phyloP scores from a whole-genome alignment of 345 rosid species.

The Physaria fendleri region DNA sequence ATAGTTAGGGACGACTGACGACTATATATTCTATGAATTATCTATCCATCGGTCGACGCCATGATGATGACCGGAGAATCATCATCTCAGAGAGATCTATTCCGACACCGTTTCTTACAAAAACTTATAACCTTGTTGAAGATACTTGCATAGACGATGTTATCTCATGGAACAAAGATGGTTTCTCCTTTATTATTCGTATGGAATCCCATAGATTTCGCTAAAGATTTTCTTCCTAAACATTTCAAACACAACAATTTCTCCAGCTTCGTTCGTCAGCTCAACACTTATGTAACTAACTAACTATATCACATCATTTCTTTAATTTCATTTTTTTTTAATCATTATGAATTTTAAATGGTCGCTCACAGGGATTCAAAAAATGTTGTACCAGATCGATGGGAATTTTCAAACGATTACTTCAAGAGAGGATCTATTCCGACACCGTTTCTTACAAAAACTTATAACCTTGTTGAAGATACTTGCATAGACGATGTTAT shows the following conservation, averaged over 20 bases:
- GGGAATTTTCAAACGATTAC: slow-evolving; percentile 88
- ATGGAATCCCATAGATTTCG: slow-evolving; percentile 81
- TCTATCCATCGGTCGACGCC: slow-evolving; percentile 28
- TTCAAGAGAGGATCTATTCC: slow-evolving; percentile 75
- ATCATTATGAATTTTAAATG: too few relatives aligned
- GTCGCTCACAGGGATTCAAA: slow-evolving; percentile 69
- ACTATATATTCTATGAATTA: neutral
- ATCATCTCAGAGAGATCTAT: slow-evolving; percentile 40
- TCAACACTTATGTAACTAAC: slow-evolving; percentile 72
- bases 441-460: slow-evolving; percentile 79
- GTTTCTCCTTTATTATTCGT: slow-evolving; percentile 79
- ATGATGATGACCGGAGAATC: slow-evolving; percentile 33
- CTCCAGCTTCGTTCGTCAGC: slow-evolving; percentile 92
- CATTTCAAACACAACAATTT: slow-evolving; percentile 86
- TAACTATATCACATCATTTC: neutral
- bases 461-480: slow-evolving; percentile 78
- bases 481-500: slow-evolving; percentile 56
- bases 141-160: slow-evolving; percentile 62
- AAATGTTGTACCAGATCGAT: slow-evolving; percentile 85
- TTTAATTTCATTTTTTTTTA: neutral
- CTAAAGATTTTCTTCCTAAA: slow-evolving; percentile 78
- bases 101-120: slow-evolving; percentile 80
- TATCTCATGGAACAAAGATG: slow-evolving; percentile 88
- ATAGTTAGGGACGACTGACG: neutral
- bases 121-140: slow-evolving; percentile 76